Evolutionary conservation across 2,329 filamentous ascomycete species (phyloP).

Genomic region (Cytospora piceicola): DNA sequence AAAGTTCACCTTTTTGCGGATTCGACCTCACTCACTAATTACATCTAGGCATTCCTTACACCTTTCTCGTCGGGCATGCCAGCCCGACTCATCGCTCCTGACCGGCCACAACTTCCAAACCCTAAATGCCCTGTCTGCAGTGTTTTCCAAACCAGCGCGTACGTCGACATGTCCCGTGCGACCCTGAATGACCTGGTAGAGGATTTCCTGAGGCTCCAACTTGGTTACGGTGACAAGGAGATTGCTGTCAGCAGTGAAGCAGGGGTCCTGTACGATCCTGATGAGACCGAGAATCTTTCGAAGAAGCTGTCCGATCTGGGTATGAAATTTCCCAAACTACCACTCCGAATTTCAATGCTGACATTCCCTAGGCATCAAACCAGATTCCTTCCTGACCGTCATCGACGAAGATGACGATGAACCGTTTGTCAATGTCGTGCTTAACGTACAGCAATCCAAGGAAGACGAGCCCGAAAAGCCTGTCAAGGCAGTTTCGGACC

Average conservation of each 20-base stretch:
- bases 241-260: constrained; percentile 76
- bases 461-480: constrained; percentile 54
- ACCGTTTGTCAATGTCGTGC: constrained; percentile 77
- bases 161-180: constrained; percentile 70
- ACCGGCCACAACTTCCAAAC: constrained; percentile 67
- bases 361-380: constrained; percentile 61
- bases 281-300: constrained; percentile 81
- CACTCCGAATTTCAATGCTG: constrained; percentile 3
- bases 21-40: constrained; percentile 2
- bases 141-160: constrained; percentile 68
- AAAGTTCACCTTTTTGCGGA: constrained; percentile 32
- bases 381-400: constrained; percentile 78
- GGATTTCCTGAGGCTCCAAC: constrained; percentile 67
- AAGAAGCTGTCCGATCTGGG: constrained; percentile 81
- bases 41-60: constrained; percentile 73
- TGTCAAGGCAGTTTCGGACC: constrained; percentile 52
- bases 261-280: constrained; percentile 84
- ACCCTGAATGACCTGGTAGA: constrained; percentile 82
- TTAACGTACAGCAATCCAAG: constrained; percentile 65
- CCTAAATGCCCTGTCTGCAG: constrained; percentile 84
- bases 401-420: constrained; percentile 80
- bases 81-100: constrained; percentile 62
- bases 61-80: constrained; percentile 54
- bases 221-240: constrained; percentile 79
- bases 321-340: constrained; percentile 39